Evolutionary conservation across 805 yeast genomes (phyloP).

Genomic region (Yamadazyma kitorensis): DNA sequence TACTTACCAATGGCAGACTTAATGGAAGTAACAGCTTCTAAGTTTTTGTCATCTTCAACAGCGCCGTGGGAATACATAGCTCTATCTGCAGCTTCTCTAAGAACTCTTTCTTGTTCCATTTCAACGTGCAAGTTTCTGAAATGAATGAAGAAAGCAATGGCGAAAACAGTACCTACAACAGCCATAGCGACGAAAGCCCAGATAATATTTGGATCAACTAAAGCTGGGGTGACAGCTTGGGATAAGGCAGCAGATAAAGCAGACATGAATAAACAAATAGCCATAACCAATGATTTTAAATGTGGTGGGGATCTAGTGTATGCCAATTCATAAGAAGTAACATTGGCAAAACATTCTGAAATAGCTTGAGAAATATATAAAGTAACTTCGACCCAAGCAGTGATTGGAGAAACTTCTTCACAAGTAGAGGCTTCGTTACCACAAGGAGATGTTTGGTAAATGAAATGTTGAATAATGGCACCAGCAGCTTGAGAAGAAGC

Average conservation of each 20-base stretch:
- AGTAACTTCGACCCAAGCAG: constrained; percentile 13
- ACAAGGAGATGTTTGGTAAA: constrained; percentile 51
- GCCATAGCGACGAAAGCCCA: constrained; percentile 42
- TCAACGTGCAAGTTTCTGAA: constrained; percentile 38
- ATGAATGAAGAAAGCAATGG: constrained; percentile 27
- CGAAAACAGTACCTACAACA: constrained; percentile 30
- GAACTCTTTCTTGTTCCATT: constrained; percentile 35
- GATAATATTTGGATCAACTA: constrained; percentile 39
- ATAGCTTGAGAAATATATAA: constrained; percentile 30
- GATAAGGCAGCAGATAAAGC: constrained; percentile 50
- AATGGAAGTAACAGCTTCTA: constrained; percentile 27
- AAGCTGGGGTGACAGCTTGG: constrained; percentile 39
- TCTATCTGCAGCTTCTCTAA: constrained; percentile 22
- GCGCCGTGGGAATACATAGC: constrained; percentile 15
- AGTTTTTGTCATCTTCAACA: constrained; percentile 18
- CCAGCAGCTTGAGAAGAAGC: constrained; percentile 47
- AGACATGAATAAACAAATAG: constrained; percentile 41
- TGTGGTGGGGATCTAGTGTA: constrained; percentile 50
- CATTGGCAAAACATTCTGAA: constrained; percentile 52
- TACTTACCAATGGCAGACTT: constrained; percentile 28
- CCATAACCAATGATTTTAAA: constrained; percentile 51
- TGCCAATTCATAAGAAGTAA: constrained; percentile 54
- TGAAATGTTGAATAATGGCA: constrained; percentile 47
- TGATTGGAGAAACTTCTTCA: constrained; percentile 15
- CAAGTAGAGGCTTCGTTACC: constrained; percentile 45